Evolutionary conservation across 371 early-diverging fungal genomes (phyloP).

Genomic region (Mucor velutinosus): DNA sequence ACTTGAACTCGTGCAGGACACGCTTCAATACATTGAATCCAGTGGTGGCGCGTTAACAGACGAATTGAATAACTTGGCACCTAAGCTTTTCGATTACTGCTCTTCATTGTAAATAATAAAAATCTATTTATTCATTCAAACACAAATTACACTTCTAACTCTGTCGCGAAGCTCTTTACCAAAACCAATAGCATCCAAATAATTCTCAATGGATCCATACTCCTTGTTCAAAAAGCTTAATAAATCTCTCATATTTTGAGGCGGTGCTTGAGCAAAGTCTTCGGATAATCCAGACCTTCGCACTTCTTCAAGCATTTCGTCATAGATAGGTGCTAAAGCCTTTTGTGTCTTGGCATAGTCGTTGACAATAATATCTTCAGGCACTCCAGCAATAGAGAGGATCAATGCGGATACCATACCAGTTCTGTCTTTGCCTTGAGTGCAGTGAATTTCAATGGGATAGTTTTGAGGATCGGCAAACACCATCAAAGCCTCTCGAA

Average conservation of each 20-base stretch:
- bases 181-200: constrained; percentile 40
- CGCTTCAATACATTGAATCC: constrained; percentile 17
- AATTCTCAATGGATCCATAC: constrained; percentile 40
- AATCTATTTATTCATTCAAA: constrained; percentile 6
- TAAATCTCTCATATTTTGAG: constrained; percentile 44
- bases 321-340: constrained; percentile 48
- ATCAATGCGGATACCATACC: constrained; percentile 68
- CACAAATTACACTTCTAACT: constrained; percentile 38
- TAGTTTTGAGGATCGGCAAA: constrained; percentile 60
- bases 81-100: constrained; percentile 5
- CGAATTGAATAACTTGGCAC: constrained; percentile 7
- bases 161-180: constrained; percentile 30
- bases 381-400: constrained; percentile 59
- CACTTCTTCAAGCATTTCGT: constrained; percentile 54
- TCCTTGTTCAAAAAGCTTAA: constrained; percentile 26
- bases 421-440: constrained; percentile 82
- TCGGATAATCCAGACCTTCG: constrained; percentile 54
- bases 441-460: constrained; percentile 78
- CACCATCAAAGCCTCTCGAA: constrained; percentile 52
- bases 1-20: constrained; percentile 17
- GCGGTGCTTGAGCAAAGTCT: constrained; percentile 60
- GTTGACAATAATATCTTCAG: constrained; percentile 57
- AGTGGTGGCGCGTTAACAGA: constrained; percentile 7
- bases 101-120: not conserved
- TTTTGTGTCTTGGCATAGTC: constrained; percentile 68